phyloP scores from a whole-genome alignment of 2,329 filamentous ascomycete genomes.

The Mariannaea elegans region DNA sequence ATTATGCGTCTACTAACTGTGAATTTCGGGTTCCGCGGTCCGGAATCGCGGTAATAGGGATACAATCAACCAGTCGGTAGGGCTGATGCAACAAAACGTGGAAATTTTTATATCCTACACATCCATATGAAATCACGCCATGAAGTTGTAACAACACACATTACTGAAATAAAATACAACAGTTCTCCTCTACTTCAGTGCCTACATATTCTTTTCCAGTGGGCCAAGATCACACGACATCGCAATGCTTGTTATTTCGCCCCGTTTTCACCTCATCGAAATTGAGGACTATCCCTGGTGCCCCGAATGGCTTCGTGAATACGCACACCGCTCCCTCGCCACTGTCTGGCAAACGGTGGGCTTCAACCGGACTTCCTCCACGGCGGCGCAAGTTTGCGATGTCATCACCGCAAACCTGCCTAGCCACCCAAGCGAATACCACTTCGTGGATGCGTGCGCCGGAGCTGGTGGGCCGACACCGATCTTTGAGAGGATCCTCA shows the following conservation, averaged over 20 bases:
- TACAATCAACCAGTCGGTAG: too few relatives aligned
- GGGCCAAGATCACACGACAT: background rate
- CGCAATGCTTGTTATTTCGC: slow-evolving; percentile 30
- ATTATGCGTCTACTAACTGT: too few relatives aligned
- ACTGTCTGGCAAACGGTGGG: slow-evolving; percentile 33
- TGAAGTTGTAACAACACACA: background rate
- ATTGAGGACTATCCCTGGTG: slow-evolving; percentile 36
- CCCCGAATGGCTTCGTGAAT: slow-evolving; percentile 34
- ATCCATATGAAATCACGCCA: background rate
- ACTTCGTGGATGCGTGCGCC: slow-evolving; percentile 33
- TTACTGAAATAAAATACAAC: background rate
- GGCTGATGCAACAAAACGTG: too few relatives aligned
- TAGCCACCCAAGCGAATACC: slow-evolving; percentile 30
- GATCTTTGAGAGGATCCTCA: slow-evolving; percentile 34
- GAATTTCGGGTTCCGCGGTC: slow-evolving; percentile 22
- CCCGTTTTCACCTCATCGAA: slow-evolving; percentile 35
- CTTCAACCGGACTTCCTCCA: slow-evolving; percentile 29
- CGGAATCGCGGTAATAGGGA: background rate
- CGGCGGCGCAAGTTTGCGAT: slow-evolving; percentile 32
- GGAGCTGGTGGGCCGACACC: slow-evolving; percentile 32
- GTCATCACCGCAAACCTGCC: slow-evolving; percentile 30
- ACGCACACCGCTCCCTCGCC: slow-evolving; percentile 32
- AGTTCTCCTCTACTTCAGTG: background rate
- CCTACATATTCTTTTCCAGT: background rate
- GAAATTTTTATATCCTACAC: background rate